These are phyloP conservation scores for Penicillium polonicum DNA, from an alignment of 2,329 filamentous ascomycete species.

Conservation along the genomic window DNA sequence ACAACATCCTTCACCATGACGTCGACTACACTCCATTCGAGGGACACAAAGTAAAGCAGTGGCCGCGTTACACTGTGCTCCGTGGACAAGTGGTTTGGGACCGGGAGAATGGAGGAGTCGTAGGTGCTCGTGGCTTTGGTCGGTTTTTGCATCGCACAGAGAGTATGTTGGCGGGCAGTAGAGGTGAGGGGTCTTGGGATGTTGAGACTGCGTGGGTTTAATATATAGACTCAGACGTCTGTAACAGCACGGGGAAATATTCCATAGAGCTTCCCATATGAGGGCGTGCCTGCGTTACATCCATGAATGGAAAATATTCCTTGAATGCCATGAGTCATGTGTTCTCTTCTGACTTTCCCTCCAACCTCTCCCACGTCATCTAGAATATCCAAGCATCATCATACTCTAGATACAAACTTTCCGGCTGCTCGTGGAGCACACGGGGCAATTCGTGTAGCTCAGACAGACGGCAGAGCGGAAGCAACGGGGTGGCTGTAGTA, in stretches of 20 bases:
- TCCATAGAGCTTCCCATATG: too few relatives aligned
- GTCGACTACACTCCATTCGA: constrained; percentile 40
- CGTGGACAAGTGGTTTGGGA: constrained; percentile 34
- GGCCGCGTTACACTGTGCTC: constrained; percentile 37
- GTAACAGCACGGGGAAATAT: background rate
- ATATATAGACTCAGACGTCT: background rate
- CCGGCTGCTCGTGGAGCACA: background rate
- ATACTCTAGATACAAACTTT: background rate
- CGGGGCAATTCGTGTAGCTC: background rate
- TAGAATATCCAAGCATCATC: background rate
- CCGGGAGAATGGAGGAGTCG: background rate
- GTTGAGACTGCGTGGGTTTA: background rate
- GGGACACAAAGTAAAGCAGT: constrained; percentile 33
- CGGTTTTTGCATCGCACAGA: background rate
- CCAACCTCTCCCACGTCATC: background rate
- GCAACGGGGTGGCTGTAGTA: background rate
- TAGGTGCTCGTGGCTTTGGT: background rate
- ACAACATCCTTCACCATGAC: constrained; percentile 37
- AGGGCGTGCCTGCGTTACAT: too few relatives aligned
- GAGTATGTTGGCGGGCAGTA: background rate
- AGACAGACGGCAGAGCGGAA: background rate
- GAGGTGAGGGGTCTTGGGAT: background rate
- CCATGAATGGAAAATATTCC: too few relatives aligned
- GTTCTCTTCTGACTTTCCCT: background rate
- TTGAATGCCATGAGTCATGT: background rate